Evolutionary conservation across 1,139 yeast species (phyloP), one percentile per base, ranked within the genome.

Genomic region (Entelexis paramagnoliae): DNA sequence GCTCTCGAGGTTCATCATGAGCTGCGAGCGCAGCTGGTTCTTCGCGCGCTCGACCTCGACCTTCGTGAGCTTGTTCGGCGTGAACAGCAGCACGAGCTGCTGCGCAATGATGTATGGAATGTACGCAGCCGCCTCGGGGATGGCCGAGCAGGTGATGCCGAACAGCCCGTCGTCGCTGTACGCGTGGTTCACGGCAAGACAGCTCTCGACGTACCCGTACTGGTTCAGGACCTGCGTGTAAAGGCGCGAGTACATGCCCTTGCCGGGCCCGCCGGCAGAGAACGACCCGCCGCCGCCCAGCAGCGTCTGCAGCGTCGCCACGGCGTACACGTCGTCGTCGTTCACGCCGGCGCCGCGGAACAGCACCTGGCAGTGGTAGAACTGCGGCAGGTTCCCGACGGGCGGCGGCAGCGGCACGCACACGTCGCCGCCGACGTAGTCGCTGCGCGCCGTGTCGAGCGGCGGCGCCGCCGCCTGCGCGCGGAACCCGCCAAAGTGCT

Each of bases 231-330:
- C 96, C 60, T 89, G 79, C 0, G 96, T 87, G 70, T 88, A 91
- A 30, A 93, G 77, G 55, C 98, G 76, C 2, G 96, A 86, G 66
- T 88, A 93, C 97, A 91, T 89, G 6, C 99, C 99, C 68, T 91
- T 91, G 51, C 99, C 99, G n/a, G 99, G 99, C 0, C 99, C 99
- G 59, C 99, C 99, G 11, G 99, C 97, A 24, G 94, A 83, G 64
- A 91, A 91, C 1, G 97, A 88, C 8, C 96, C 94, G 49, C 98
- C 98, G 36, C 97, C 97, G 40, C 98, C 98, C n/a, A 91, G 72
- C 30, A 91, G 72, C 55, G 91, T 88, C 64, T 91, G 98, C 52
- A 91, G 75, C 1, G 91, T 82, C 1, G 97, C 96, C 46, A 88
- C 72, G 0, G 95, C 94, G 63, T 91, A 91, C 42, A 89, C 80